Evolutionary conservation across 2,329 filamentous ascomycete species (phyloP), one percentile per base, ranked within the genome.

Genomic region (Emergomyces orientalis): DNA sequence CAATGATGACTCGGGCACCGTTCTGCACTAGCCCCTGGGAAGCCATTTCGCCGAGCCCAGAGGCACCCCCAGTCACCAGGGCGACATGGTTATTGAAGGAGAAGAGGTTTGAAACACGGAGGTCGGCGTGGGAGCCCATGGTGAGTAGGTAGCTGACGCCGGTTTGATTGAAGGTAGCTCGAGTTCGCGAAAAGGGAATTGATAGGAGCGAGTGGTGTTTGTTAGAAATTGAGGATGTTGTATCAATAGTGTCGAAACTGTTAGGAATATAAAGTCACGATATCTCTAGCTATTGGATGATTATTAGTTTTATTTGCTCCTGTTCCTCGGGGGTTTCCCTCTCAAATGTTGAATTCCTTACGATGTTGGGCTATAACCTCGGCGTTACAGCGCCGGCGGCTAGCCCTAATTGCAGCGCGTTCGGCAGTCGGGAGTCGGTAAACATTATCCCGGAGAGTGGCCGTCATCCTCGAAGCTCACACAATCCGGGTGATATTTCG

Each of bases 21-120:
- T 78, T 78, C 64, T 77, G 76, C 8, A 78, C 69, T 45, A 77
- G 76, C 2, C 72, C 75, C 68, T 77, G 75, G 0, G 76, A 75
- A n/a, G 76, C 76, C 75, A 78, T 77, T 64, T 78, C 76, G 30
- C 74, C 74, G 8, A 76, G 70, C 2, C 74, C 74, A 0, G 72
- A 74, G 0, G 74, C 73, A 2, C 74, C 74, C 61, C 74, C 74
- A 1, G 73, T 75, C 2, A 76, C 69, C 52, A 76, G 73, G 19
- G 68, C 73, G 61, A 74, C 64, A 64, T 76, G 72, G 13, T 66
- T 67, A 25, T 67, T 63, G 69, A 75, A 75, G 65, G 69, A 62
- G 68, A 75, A 76, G 66, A 76, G 72, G 30, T 66, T 65, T 45
- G 67, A 66, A 65, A 71, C 71, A 64, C 67, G 64, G 17, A 76